Evolutionary conservation across 345 rosid species (phyloP), one percentile per base, ranked within the genome.

Genomic region (Dimocarpus longan): DNA sequence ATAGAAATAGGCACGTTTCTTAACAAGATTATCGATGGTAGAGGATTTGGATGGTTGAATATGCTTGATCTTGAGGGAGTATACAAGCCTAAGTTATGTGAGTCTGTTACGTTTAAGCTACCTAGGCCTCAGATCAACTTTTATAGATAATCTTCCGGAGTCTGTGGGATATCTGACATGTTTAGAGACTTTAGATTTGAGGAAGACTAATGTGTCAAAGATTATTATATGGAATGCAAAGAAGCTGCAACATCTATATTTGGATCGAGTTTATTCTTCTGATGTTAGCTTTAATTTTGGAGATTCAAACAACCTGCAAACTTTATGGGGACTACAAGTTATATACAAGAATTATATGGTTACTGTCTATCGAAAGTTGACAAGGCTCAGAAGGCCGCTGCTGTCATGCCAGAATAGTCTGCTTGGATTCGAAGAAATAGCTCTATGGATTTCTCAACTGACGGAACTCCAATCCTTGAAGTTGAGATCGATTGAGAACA

Each of bases 51-150:
- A 52, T 52, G 9, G 59, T 11, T 52, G 59, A 52, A 0, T 2
- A 19, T 52, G 18, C 59, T 52, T 15, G 18, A 52, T 52, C 8
- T 52, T 12, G 59, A 52, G 19, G 59, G 59, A 12, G 18, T 52
- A 52, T 52, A 9, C 59, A 52, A 52, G 5, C 59, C 50, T 44
- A 6, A 6, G 50, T 10, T 44, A 6, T 10, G 8, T 44, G 11
- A 44, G 0, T 44, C 50, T 44, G 50, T 10, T 10, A 44, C 50
- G 7, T 44, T 10, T 44, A 10, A 44, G 11, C 8, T 44, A 6
- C 11, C 7, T 83, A 32, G 83, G 85, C 48, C 66, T 79, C 80
- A 76, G 85, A 28, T 79, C 80, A 39, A 82, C 80, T 0, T 65
- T 11, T 13, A 15, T 80, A 16, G 86, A 64, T 42, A 37, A 4